Percentiles rank a stretch among this genome's conserved stretches.
Conservation (phyloP, 1,139 yeast genomes). For the Tardiomyces depauwii region DNA sequence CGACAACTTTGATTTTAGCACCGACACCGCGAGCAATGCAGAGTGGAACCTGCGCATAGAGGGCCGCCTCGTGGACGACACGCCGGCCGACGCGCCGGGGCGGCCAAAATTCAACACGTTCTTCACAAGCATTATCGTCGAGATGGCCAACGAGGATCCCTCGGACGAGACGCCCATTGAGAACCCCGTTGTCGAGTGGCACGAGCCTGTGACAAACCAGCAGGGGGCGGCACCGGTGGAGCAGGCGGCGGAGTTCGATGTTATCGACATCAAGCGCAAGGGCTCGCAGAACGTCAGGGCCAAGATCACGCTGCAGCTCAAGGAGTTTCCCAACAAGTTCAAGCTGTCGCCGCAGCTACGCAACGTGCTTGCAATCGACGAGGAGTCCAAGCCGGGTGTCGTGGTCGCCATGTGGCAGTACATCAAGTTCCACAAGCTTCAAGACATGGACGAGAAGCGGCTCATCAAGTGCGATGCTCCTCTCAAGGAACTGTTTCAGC, state of each 20-base stretch:
- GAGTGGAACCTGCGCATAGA: conserved; percentile 83
- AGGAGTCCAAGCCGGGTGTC: conserved; percentile 80
- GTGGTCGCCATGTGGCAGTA: conserved; percentile 84
- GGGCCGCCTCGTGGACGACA: conserved; percentile 57
- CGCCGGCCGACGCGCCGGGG: conserved; percentile 24
- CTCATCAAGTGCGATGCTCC: conserved; percentile 59
- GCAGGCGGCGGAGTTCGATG: conserved; percentile 56
- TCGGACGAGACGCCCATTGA: conserved; percentile 24
- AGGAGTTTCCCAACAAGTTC: conserved; percentile 55
- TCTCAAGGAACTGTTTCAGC: conserved; percentile 38
- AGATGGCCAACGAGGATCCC: conserved; percentile 33
- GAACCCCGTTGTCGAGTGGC: conserved; percentile 51
- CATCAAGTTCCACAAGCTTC: conserved; percentile 61
- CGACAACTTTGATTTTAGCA: conserved; percentile 23
- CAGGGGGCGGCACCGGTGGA: conserved; percentile 7
- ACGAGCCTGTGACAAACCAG: conserved; percentile 27
- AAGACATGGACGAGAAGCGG: conserved; percentile 43
- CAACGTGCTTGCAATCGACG: conserved; percentile 59
- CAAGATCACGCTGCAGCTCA: conserved; percentile 69
- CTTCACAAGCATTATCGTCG: conserved; percentile 75
- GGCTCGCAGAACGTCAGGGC: conserved; percentile 61
- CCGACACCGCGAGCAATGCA: conserved; percentile 18
- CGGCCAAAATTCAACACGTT: conserved; percentile 66
- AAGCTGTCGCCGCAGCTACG: conserved; percentile 56
- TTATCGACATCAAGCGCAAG: conserved; percentile 71